A percentile compares a stretch with the other conserved stretches of the same genome.
Evolutionary conservation across 108 stramenopile species (phyloP).

Genomic region (Conticribra guillardii): DNA sequence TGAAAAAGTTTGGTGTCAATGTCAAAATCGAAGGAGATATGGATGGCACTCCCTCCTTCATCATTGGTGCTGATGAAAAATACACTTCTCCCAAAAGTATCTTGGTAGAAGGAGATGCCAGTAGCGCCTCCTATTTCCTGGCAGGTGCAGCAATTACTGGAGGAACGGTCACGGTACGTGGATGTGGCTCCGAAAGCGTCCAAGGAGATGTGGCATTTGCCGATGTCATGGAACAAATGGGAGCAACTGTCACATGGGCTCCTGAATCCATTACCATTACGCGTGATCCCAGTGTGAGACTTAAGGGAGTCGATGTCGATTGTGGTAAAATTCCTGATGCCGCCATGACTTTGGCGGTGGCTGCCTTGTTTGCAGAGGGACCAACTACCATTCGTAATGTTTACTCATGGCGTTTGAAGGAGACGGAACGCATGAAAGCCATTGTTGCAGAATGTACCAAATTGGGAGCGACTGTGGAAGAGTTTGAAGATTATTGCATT

Average conservation of each 20-base stretch:
- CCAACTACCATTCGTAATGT: slow-evolving; percentile 97
- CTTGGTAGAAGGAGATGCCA: slow-evolving; percentile 96
- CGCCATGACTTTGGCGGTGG: slow-evolving; percentile 97
- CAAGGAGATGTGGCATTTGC: slow-evolving; percentile 98
- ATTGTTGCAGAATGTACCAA: slow-evolving; percentile 98
- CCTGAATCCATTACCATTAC: slow-evolving; percentile 93
- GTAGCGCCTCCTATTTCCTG: slow-evolving; percentile 95
- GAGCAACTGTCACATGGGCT: slow-evolving; percentile 90
- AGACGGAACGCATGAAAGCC: slow-evolving; percentile 98
- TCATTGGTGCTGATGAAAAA: slow-evolving; percentile 60
- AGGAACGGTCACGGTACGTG: slow-evolving; percentile 91
- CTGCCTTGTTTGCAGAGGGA: slow-evolving; percentile 94
- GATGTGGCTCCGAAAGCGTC: slow-evolving; percentile 90
- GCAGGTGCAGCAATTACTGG: slow-evolving; percentile 97
- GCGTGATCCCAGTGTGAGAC: slow-evolving; percentile 67
- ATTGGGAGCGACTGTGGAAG: slow-evolving; percentile 93
- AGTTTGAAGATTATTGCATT: slow-evolving; percentile 93
- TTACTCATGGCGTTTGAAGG: slow-evolving; percentile 97
- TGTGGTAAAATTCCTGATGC: slow-evolving; percentile 98
- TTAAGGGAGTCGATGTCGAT: slow-evolving; percentile 96
- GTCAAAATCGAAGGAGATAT: slow-evolving; percentile 79
- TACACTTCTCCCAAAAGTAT: slow-evolving; percentile 79
- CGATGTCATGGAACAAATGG: slow-evolving; percentile 95
- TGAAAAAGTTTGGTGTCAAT: slow-evolving; percentile 93
- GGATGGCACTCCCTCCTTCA: slow-evolving; percentile 75